Conservation (phyloP, 2,329 filamentous ascomycete species). For the Colletotrichum somersetense region DNA sequence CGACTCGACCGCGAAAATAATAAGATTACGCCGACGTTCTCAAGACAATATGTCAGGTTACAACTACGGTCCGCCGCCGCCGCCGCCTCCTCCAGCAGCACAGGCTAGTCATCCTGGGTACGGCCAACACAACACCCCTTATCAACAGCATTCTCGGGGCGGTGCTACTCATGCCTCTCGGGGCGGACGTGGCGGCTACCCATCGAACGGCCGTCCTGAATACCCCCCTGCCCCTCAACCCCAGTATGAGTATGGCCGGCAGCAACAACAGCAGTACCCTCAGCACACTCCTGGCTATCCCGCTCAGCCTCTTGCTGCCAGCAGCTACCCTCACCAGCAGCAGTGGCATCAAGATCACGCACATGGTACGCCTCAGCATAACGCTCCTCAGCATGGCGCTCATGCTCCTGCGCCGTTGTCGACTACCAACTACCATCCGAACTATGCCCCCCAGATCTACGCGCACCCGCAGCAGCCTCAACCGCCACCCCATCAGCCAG, state of each 20-base stretch:
- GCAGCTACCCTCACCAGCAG: conserved; percentile 55
- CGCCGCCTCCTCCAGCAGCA: conserved; percentile 57
- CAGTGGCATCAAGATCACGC: conserved; percentile 58
- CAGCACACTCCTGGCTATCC: conserved; percentile 47
- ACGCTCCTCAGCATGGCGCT: conserved; percentile 52
- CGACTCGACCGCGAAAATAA: conserved; percentile 8
- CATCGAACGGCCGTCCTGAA: conserved; percentile 54
- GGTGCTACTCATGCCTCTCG: conserved; percentile 53
- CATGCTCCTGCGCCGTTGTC: conserved; percentile 64
- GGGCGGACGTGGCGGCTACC: conserved; percentile 56
- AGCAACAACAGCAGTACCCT: conserved; percentile 52
- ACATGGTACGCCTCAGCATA: conserved; percentile 51
- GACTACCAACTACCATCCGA: conserved; percentile 69
- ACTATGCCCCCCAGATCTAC: conserved; percentile 69
- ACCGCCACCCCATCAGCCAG: conserved; percentile 55
- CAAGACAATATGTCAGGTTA: conserved; percentile 59
- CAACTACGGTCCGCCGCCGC: conserved; percentile 67
- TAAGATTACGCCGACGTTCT: conserved; percentile 6
- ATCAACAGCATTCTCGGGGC: conserved; percentile 51
- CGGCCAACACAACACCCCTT: conserved; percentile 54
- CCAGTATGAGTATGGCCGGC: conserved; percentile 60
- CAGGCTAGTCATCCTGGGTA: conserved; percentile 53
- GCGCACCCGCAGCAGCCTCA: conserved; percentile 48
- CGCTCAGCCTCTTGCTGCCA: conserved; percentile 52
- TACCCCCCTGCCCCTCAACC: conserved; percentile 55